Conservation (phyloP, 1,284 basidiomycete species). For the Caloboletus firmus region DNA sequence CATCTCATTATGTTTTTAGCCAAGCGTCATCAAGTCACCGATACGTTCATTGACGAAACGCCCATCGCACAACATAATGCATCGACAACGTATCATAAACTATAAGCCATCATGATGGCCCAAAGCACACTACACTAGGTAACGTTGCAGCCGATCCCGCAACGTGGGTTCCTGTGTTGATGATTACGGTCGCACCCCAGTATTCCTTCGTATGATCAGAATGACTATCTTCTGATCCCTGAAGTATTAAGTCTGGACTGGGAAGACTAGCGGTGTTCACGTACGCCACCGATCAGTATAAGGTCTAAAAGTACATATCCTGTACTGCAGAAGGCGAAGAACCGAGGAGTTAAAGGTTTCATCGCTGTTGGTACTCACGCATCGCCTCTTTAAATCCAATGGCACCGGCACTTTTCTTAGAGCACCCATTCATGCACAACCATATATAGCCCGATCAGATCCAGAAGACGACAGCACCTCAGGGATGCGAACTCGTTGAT, state of each 20-base stretch:
- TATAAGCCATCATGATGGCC: neutral
- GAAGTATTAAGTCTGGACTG: no score
- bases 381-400: neutral
- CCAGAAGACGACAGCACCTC: neutral
- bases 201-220: no score
- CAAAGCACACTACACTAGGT: neutral
- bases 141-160: neutral
- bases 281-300: no score
- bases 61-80: neutral
- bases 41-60: neutral
- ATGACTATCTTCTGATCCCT: no score
- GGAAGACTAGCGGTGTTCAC: no score
- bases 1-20: neutral
- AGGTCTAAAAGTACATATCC: neutral
- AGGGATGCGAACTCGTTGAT: neutral
- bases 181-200: neutral
- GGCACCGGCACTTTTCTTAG: neutral
- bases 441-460: neutral
- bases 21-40: neutral
- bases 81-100: neutral
- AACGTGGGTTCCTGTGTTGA: neutral
- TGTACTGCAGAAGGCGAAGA: neutral
- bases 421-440: neutral
- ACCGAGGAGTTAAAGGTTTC: neutral
- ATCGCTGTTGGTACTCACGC: neutral